A percentile compares a stretch with the other conserved stretches of the same genome.
These are phyloP conservation scores for Exophiala alcalophila DNA, from an alignment of 2,329 filamentous ascomycete genomes.

Conservation along the genomic window DNA sequence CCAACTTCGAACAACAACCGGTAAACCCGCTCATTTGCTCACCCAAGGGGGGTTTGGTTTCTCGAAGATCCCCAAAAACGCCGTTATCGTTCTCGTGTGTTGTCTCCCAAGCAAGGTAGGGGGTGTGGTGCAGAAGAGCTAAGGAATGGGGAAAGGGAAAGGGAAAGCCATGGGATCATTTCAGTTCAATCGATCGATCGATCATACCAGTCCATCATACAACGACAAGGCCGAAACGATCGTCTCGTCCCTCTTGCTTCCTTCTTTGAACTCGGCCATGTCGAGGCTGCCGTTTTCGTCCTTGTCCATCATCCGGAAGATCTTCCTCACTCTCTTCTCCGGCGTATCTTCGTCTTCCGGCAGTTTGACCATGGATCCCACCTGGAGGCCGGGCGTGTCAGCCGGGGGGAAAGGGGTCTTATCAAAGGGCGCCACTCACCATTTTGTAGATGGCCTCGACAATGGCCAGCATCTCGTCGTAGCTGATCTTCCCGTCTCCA, in stretches of 20 bases:
- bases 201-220: slow-evolving; percentile 88
- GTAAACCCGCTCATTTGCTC: no score
- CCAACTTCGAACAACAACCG: no score
- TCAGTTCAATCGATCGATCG: slow-evolving; percentile 40
- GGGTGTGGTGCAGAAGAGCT: no score
- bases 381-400: slow-evolving; percentile 53
- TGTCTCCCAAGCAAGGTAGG: no score
- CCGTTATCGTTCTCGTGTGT: slow-evolving; percentile 2
- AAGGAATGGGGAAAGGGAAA: background rate
- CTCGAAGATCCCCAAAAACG: slow-evolving; percentile 1
- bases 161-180: background rate
- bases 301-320: slow-evolving; percentile 99
- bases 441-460: slow-evolving; percentile 99
- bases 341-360: slow-evolving; percentile 98
- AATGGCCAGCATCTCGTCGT: slow-evolving; percentile 98
- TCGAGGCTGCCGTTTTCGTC: slow-evolving; percentile 97
- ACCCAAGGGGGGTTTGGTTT: background rate
- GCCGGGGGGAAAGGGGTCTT: background rate
- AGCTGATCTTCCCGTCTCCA: slow-evolving; percentile 97
- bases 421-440: slow-evolving; percentile 56
- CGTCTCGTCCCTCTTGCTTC: slow-evolving; percentile 96
- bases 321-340: slow-evolving; percentile 96
- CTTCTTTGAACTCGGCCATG: slow-evolving; percentile 98
- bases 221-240: slow-evolving; percentile 95
- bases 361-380: slow-evolving; percentile 98